Evolutionary conservation across 805 yeast genomes (phyloP).

Genomic region (Suhomyces prunicola): DNA sequence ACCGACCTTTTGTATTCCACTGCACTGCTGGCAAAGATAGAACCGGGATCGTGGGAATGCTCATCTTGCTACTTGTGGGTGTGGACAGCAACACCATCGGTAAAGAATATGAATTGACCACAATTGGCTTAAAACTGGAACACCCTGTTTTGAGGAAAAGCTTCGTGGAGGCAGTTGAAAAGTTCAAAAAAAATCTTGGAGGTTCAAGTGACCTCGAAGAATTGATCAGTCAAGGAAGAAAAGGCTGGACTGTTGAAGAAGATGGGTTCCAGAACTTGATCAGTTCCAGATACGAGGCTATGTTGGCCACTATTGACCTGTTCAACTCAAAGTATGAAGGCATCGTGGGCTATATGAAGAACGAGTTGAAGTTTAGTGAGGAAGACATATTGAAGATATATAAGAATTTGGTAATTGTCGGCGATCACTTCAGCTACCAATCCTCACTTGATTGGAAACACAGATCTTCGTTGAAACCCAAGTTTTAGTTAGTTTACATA

Average conservation of each 20-base stretch:
- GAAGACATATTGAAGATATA: slow-evolving; percentile 40
- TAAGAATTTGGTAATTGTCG: slow-evolving; percentile 23
- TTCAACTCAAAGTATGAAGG: slow-evolving; percentile 55
- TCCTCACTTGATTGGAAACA: slow-evolving; percentile 6
- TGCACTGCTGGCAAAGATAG: slow-evolving; percentile 89
- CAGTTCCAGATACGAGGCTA: slow-evolving; percentile 64
- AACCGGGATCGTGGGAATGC: slow-evolving; percentile 72
- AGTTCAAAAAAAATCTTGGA: slow-evolving; percentile 25
- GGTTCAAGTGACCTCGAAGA: slow-evolving; percentile 17
- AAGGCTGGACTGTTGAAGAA: slow-evolving; percentile 39
- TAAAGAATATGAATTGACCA: slow-evolving; percentile 74
- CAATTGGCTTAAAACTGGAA: slow-evolving; percentile 57
- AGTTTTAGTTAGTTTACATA: slow-evolving; percentile 44
- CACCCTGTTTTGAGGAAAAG: slow-evolving; percentile 35
- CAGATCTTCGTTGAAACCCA: slow-evolving; percentile 2
- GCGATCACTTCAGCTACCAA: slow-evolving; percentile 3
- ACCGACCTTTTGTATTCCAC: slow-evolving; percentile 55
- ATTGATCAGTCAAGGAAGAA: slow-evolving; percentile 34
- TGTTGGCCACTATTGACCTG: slow-evolving; percentile 59
- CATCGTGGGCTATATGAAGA: slow-evolving; percentile 44
- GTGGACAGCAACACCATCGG: slow-evolving; percentile 65
- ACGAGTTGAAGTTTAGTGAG: slow-evolving; percentile 41
- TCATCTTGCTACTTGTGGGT: slow-evolving; percentile 59
- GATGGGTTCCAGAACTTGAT: slow-evolving; percentile 60
- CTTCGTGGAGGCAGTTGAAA: slow-evolving; percentile 31